These are phyloP conservation scores for Diaporthe vexans DNA, from an alignment of 2,329 filamentous ascomycete species.

Conservation along the genomic window DNA sequence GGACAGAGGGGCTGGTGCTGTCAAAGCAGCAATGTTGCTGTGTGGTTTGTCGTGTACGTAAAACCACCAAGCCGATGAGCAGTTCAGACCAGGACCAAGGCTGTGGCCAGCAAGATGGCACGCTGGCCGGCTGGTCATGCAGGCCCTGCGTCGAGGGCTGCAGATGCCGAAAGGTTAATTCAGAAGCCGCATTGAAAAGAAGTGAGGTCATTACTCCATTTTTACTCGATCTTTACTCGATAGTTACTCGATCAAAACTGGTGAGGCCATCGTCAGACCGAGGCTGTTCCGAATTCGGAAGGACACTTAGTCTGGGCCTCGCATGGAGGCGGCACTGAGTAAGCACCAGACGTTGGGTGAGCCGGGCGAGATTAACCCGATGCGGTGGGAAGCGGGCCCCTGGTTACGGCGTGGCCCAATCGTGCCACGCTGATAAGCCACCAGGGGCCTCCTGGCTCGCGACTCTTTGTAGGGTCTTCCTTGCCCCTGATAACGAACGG, in stretches of 20 bases:
- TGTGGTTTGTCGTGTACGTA: neutral
- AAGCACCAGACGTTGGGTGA: neutral
- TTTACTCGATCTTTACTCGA: slow-evolving; percentile 41
- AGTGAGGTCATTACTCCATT: slow-evolving; percentile 31
- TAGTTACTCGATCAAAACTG: slow-evolving; percentile 40
- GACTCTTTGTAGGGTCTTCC: neutral
- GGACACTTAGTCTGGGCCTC: neutral
- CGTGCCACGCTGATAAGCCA: slow-evolving; percentile 18
- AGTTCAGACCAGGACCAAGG: neutral
- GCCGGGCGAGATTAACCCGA: slow-evolving; percentile 27
- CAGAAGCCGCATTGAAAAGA: neutral
- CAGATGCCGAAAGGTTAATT: neutral
- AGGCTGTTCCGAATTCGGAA: slow-evolving; percentile 21
- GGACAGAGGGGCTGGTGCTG: no score
- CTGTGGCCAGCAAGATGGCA: neutral
- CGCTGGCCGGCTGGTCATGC: neutral
- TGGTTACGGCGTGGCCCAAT: neutral
- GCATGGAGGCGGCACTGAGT: neutral
- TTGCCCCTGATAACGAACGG: slow-evolving; percentile 27
- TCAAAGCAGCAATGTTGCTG: neutral
- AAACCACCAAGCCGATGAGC: neutral
- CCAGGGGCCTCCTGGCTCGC: neutral
- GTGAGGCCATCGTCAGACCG: slow-evolving; percentile 12
- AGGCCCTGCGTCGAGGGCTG: neutral
- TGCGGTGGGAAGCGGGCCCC: neutral